Conservation (phyloP, 2,329 filamentous ascomycete genomes). For the Metarhizium guizhouense region DNA sequence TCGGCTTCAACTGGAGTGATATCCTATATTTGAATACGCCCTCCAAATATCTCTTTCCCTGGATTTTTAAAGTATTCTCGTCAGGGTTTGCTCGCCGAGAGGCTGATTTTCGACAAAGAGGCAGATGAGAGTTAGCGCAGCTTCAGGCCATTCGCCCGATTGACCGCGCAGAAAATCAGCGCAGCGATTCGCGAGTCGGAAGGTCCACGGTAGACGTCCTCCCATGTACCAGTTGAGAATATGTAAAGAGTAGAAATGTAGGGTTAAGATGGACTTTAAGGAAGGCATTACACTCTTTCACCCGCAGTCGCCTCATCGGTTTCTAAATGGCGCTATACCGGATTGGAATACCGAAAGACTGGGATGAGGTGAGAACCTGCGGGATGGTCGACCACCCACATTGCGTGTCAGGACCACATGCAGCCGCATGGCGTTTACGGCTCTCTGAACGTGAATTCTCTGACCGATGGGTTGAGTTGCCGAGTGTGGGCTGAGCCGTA, state of each 20-base stretch:
- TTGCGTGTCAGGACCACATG: neutral
- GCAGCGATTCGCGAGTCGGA: neutral
- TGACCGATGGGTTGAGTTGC: neutral
- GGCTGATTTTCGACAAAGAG: too few species aligned
- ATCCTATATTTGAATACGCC: too few species aligned
- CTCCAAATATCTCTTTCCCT: too few species aligned
- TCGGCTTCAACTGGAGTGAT: neutral
- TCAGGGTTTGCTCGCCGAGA: too few species aligned
- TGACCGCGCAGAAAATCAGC: too few species aligned
- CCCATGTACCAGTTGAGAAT: neutral
- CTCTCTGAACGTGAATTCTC: too few species aligned
- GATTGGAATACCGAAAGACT: slow-evolving; percentile 7
- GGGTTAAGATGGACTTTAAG: neutral
- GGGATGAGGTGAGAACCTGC: neutral
- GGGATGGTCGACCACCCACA: neutral
- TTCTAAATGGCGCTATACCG: slow-evolving; percentile 4
- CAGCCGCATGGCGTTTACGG: neutral
- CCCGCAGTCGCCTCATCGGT: slow-evolving; percentile 1
- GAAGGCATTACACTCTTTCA: neutral
- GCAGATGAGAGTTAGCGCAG: neutral
- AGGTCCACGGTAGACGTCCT: neutral
- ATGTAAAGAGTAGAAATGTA: neutral
- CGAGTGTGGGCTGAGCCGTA: neutral
- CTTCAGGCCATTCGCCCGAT: neutral
- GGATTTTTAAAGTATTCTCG: too few species aligned